Percentiles rank a stretch among this genome's conserved stretches.
These are phyloP conservation scores for Talaromyces sp. DNA, from an alignment of 2,329 filamentous ascomycete species.

Conservation along the genomic window DNA sequence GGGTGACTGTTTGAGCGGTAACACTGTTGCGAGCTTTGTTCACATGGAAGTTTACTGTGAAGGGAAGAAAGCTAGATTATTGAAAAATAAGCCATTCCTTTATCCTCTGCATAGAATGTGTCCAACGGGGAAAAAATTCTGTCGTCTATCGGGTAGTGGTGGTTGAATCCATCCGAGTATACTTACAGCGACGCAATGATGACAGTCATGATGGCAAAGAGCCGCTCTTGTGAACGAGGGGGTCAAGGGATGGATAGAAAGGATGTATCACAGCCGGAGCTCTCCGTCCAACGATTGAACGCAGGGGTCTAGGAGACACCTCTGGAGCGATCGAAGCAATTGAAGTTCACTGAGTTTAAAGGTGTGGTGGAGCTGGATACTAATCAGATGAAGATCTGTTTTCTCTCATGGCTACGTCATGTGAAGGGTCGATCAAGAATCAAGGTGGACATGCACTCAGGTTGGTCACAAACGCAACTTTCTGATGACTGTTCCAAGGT, in stretches of 20 bases:
- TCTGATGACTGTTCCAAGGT: not conserved
- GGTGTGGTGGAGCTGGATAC: slow-evolving; percentile 2
- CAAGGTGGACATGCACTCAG: not conserved
- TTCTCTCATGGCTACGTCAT: slow-evolving; percentile 40
- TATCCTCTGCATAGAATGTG: not conserved
- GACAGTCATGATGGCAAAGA: slow-evolving; percentile 56
- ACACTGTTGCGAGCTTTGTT: slow-evolving; percentile 48
- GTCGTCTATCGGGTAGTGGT: not conserved
- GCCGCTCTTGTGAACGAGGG: not conserved
- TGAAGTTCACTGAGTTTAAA: not conserved
- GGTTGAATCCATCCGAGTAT: not conserved
- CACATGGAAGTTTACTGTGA: slow-evolving; percentile 85
- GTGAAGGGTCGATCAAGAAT: slow-evolving; percentile 23
- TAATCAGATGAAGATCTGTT: slow-evolving; percentile 20
- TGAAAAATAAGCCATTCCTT: slow-evolving; percentile 9
- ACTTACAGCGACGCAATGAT: slow-evolving; percentile 64
- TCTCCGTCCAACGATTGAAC: not conserved
- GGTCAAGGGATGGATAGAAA: not conserved
- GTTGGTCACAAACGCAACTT: not conserved
- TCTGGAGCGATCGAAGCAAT: not conserved
- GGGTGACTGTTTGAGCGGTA: slow-evolving; percentile 44
- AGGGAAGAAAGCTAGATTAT: slow-evolving; percentile 75
- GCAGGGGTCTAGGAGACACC: not conserved
- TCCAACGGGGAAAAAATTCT: not conserved
- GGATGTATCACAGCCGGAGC: not conserved